Base-by-base conservation (phyloP, 2,329 filamentous ascomycete species). In the Trichophyton schoenleinii region DNA sequence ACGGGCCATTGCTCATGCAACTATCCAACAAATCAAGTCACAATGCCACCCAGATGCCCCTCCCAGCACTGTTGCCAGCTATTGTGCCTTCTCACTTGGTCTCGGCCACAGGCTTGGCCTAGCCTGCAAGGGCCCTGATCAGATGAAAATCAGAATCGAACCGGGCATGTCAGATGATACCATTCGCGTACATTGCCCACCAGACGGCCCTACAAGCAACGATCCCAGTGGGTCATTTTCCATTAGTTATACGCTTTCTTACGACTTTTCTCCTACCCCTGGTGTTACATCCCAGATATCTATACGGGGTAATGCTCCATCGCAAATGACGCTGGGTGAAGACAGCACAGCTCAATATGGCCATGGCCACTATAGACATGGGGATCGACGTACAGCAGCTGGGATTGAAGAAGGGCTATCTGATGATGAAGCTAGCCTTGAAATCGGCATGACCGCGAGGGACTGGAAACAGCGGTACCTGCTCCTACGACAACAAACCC, bases 391-490 rank as follows among this genome's bases (percentile, higher is more conserved):
- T 13, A 41, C 55, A 25, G 20, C 55, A 7, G 15, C 20, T 41
- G 38, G 55, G 9, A 2, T 18, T 9, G 55, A 58, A 41, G 55
- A 58, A 18, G 31, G 34, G 3, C 9, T 58, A 13, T 67, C 66
- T n/a, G 69, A 69, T 38, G 64, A 68, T 36, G 49, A 53, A 15
- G 71, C 72, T 38, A 64, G 66, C 13, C 68, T 70, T 13, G 65
- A 70, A 8, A 44, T 65, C 5, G 66, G 70, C 11, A 42, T 42
- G 1, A 70, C 72, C 28, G 65, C 66, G 18, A 72, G 69, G 6
- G 60, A 62, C 31, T 76, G 74, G 74, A 75, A 74, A 61, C 72
- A 75, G 57, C 69, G 72, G 8, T 76, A 75, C 58, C 59, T 72
- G 63, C 71, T 69, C 36, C 66, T 76, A 20, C 70, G 70, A 13